These are phyloP conservation scores for Gracilariopsis chorda DNA, from an alignment of 23 red algal species.

Conservation along the genomic window DNA sequence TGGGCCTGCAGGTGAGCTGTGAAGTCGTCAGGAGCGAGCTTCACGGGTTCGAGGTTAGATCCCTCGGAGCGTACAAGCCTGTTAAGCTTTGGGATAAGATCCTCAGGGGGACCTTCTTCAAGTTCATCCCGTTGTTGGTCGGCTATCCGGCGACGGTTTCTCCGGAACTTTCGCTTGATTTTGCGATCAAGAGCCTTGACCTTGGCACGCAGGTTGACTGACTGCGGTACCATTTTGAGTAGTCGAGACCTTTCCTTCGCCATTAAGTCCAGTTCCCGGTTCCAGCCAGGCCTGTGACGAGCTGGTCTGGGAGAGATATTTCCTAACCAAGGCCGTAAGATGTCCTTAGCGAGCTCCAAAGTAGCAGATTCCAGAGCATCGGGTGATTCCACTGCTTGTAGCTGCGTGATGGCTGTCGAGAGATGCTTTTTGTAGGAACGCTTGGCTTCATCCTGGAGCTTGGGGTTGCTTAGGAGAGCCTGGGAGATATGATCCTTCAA, in stretches of 20 bases:
- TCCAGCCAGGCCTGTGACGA: not conserved
- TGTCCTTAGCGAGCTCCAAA: not conserved
- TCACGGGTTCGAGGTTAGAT: not conserved
- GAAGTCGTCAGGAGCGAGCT: not conserved
- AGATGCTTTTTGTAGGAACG: not conserved
- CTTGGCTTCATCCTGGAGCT: not conserved
- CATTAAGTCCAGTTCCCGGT: not conserved
- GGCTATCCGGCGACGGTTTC: not conserved
- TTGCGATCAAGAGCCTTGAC: not conserved
- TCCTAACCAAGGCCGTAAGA: not conserved
- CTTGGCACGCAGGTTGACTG: not conserved
- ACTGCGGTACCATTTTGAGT: not conserved
- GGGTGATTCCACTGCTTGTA: not conserved
- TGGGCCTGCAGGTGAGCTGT: not conserved
- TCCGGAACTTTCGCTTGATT: not conserved
- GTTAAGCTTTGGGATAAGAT: not conserved
- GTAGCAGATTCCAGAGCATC: not conserved
- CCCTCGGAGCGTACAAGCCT: not conserved
- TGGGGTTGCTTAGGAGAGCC: not conserved
- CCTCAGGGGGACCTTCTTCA: not conserved
- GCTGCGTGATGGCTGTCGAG: not conserved
- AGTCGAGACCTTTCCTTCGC: not conserved
- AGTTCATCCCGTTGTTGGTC: not conserved
- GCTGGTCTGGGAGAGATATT: not conserved
- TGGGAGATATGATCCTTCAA: not conserved